Conservation (phyloP, 2,329 filamentous ascomycete genomes). For the Alternaria angustiovoidea region DNA sequence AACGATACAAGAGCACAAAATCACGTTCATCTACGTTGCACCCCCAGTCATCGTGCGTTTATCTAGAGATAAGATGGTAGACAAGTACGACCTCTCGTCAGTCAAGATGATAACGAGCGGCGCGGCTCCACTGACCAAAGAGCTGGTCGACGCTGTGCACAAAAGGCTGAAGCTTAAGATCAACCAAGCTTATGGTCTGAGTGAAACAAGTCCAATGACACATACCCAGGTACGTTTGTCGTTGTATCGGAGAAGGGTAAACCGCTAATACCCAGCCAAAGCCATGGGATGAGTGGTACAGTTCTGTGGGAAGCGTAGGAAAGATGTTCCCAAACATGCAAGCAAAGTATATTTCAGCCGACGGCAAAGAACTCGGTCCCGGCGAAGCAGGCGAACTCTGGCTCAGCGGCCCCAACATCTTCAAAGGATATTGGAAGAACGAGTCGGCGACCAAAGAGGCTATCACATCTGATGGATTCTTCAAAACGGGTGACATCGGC, state of each 20-base stretch:
- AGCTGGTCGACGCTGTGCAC: constrained; percentile 79
- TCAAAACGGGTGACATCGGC: constrained; percentile 43
- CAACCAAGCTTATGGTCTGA: constrained; percentile 37
- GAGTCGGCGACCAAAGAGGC: constrained; percentile 72
- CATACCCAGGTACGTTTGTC: constrained; percentile 28
- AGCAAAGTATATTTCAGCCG: constrained; percentile 75
- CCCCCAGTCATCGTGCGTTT: constrained; percentile 83
- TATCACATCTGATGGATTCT: constrained; percentile 74
- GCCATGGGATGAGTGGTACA: constrained; percentile 38
- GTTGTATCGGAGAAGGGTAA: no score
- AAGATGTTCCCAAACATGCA: constrained; percentile 78
- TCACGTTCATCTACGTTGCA: constrained; percentile 82
- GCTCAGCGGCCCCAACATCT: constrained; percentile 80
- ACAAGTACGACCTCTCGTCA: constrained; percentile 79
- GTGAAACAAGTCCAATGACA: constrained; percentile 37
- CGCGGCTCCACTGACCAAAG: constrained; percentile 80
- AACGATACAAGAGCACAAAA: constrained; percentile 74
- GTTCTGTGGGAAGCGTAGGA: constrained; percentile 74
- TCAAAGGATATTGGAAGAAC: constrained; percentile 79
- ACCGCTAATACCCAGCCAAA: background rate
- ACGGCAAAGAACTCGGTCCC: constrained; percentile 64
- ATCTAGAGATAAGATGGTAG: constrained; percentile 77
- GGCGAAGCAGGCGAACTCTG: constrained; percentile 68
- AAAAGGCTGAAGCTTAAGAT: constrained; percentile 65
- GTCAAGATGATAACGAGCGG: constrained; percentile 85